Evolutionary conservation across 78 protist species (phyloP), one percentile per base, ranked within the genome.

Genomic region (Cavenderia fasciculata): DNA sequence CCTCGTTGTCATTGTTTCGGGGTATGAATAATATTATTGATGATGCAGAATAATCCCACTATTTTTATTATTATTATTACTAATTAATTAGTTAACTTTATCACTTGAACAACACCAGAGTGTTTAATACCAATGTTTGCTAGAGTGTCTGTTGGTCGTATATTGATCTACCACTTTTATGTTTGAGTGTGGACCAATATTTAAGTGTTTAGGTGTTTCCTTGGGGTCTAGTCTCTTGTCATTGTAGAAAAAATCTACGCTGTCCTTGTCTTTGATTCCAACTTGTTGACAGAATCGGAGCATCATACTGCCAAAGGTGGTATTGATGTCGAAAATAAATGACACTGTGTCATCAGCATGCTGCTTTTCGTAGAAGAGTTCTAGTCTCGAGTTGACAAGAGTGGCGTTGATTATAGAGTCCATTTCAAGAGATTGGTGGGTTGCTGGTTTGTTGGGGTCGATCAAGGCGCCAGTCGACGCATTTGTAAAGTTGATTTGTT

Each of bases 211-310:
- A 8, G 90, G 90, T 14, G 61, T 82, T 29, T 82, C 71, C 12
- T 82, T 78, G 2, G 76, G 70, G 19, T n/a, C 25, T 1, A 82
- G 56, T 33, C 36, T 36, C 43, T 43, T 68, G 6, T 47, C 62
- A 7, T 82, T 59, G 38, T 69, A 57, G 18, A 49, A 25, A 52
- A 82, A 82, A 36, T 5, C 11, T 19, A 78, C 38, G n/a, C 59
- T 29, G n/a, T 14, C 12, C 36, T 72, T 82, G 11, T n/a, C n/a
- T n/a, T 23, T n/a, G 18, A 82, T 31, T 11, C 40, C 36, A 21
- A 68, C 33, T 10, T 54, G 72, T n/a, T 82, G 79, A 56, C 90
- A 82, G 78, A 82, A 82, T 14, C 90, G 59, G 31, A 68, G 78
- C 70, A 82, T 52, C 23, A 82, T n/a, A 5, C 72, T 56, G 25